phyloP scores from a whole-genome alignment of 2,329 filamentous ascomycete genomes.

The Nemania serpens region DNA sequence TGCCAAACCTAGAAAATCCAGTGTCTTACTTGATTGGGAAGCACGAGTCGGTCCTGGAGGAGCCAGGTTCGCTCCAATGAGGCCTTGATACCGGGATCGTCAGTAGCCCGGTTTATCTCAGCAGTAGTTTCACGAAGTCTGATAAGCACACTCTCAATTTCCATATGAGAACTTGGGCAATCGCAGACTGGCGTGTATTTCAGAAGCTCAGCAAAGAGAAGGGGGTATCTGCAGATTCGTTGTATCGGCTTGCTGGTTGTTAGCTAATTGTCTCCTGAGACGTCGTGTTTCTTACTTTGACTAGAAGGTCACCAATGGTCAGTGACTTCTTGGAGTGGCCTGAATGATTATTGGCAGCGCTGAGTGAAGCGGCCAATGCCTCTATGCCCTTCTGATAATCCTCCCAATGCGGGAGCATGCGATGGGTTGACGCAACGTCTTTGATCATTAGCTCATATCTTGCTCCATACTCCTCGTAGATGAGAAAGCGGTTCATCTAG shows the following conservation, averaged over 20 bases:
- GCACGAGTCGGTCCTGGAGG: conserved; percentile 79
- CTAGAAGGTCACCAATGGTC: conserved; percentile 82
- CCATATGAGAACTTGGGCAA: conserved; percentile 80
- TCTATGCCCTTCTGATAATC: conserved; percentile 86
- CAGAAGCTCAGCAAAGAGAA: conserved; percentile 82
- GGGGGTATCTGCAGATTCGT: conserved; percentile 85
- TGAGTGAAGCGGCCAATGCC: conserved; percentile 74
- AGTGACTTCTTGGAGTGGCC: conserved; percentile 73
- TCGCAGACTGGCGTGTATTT: conserved; percentile 84
- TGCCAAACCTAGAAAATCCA: not conserved
- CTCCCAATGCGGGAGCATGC: conserved; percentile 73
- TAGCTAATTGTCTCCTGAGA: conserved; percentile 14
- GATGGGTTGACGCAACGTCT: conserved; percentile 72
- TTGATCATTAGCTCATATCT: conserved; percentile 86
- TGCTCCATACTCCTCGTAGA: conserved; percentile 90
- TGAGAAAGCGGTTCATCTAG: conserved; percentile 79
- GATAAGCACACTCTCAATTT: conserved; percentile 74
- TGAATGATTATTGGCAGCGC: conserved; percentile 67
- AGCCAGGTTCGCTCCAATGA: conserved; percentile 82
- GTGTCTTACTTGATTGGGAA: conserved; percentile 68
- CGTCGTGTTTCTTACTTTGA: conserved; percentile 67
- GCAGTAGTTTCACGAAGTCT: conserved; percentile 74
- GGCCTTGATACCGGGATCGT: conserved; percentile 70
- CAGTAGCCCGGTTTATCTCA: conserved; percentile 83
- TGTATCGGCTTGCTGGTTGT: conserved; percentile 74